Percentiles rank a stretch among this genome's conserved stretches.
These are phyloP conservation scores for Amyloporia xantha DNA, from an alignment of 768 basidiomycete genomes.

Conservation along the genomic window DNA sequence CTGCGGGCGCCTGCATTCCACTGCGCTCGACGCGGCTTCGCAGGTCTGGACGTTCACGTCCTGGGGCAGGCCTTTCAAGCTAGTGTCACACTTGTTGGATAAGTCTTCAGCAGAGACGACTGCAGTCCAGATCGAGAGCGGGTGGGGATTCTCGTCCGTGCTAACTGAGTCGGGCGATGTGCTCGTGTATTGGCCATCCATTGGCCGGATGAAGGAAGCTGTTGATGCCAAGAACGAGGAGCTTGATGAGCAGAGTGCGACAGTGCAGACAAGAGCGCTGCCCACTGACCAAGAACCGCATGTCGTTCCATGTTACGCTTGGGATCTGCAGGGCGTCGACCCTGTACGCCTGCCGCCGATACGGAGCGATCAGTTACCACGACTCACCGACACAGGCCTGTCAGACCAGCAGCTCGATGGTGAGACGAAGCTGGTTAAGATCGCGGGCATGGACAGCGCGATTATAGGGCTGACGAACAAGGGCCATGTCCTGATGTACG, in stretches of 20 bases:
- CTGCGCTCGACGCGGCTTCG: conserved; percentile 51
- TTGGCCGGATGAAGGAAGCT: conserved; percentile 33
- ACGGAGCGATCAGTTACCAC: conserved; percentile 45
- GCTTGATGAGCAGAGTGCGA: conserved; percentile 39
- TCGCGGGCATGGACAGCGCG: conserved; percentile 70
- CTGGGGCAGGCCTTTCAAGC: conserved; percentile 74
- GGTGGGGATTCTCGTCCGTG: conserved; percentile 73
- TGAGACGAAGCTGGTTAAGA: conserved; percentile 56
- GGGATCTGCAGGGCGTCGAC: conserved; percentile 42
- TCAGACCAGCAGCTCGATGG: conserved; percentile 18
- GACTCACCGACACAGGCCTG: conserved; percentile 28
- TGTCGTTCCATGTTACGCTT: conserved; percentile 54
- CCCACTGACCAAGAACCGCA: conserved; percentile 26
- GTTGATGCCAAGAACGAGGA: conserved; percentile 34
- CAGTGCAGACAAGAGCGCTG: conserved; percentile 21
- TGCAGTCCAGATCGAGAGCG: conserved; percentile 65
- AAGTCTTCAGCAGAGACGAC: conserved; percentile 38
- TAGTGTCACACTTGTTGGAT: conserved; percentile 35
- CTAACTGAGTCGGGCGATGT: conserved; percentile 69
- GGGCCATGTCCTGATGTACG: conserved; percentile 70
- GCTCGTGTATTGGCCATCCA: conserved; percentile 69
- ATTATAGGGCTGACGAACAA: conserved; percentile 75
- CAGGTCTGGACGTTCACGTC: conserved; percentile 69
- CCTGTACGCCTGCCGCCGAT: conserved; percentile 55
- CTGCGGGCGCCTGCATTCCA: conserved; percentile 71